These are phyloP conservation scores for Cladosporium sp. DNA, from an alignment of 2,329 filamentous ascomycete species.

Conservation along the genomic window DNA sequence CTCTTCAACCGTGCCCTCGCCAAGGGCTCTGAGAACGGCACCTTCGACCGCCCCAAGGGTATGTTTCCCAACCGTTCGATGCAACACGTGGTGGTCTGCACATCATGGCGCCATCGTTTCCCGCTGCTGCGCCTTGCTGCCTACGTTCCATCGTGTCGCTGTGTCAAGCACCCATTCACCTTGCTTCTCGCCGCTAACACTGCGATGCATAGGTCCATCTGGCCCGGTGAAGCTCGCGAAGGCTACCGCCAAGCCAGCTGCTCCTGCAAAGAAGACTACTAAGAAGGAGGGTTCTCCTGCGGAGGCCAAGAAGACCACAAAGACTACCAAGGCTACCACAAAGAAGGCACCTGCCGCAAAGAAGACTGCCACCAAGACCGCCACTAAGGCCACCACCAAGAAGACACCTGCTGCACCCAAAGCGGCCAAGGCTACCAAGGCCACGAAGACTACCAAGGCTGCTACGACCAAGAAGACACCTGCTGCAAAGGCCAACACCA, in stretches of 20 bases:
- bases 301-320: conserved; percentile 39
- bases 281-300: conserved; percentile 45
- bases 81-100: conserved; percentile 16
- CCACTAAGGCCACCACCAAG: conserved; percentile 41
- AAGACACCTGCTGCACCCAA: conserved; percentile 34
- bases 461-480: conserved; percentile 46
- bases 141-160: background rate
- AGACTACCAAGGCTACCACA: conserved; percentile 42
- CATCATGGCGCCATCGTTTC: background rate
- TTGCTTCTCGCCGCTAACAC: conserved; percentile 27
- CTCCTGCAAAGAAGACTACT: conserved; percentile 34
- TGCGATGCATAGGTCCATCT: conserved; percentile 63
- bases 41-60: conserved; percentile 92
- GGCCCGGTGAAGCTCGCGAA: conserved; percentile 80
- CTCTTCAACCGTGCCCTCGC: conserved; percentile 86
- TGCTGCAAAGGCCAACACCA: conserved; percentile 25
- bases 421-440: conserved; percentile 36
- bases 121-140: background rate
- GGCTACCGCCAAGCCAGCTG: conserved; percentile 42
- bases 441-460: conserved; percentile 32
- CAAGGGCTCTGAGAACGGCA: conserved; percentile 78
- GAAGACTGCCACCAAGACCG: conserved; percentile 52
- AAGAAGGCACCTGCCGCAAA: conserved; percentile 46
- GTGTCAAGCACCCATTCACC: background rate
- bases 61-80: conserved; percentile 42